Evolutionary conservation across 1,284 basidiomycete species (phyloP).

Genomic region (Porodaedalea pini): DNA sequence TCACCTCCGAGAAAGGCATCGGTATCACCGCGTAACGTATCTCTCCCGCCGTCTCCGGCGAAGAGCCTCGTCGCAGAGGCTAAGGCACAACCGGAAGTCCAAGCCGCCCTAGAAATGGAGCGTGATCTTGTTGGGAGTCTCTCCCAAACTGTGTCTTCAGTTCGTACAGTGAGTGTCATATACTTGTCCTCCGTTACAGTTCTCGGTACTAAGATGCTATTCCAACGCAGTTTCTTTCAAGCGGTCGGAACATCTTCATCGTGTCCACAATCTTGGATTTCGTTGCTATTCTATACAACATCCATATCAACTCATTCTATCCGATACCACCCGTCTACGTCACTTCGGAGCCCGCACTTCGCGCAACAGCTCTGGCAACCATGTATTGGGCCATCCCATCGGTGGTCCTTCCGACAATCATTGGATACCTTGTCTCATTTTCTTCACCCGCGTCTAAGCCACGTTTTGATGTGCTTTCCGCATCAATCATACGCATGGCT

Average conservation of each 20-base stretch:
- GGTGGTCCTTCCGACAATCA: slow-evolving; percentile 48
- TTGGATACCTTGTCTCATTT: slow-evolving; percentile 59
- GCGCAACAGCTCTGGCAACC: slow-evolving; percentile 47
- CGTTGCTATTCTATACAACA: slow-evolving; percentile 21
- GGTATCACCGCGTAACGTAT: slow-evolving; percentile 37
- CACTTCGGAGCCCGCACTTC: slow-evolving; percentile 42
- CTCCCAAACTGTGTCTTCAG: background rate
- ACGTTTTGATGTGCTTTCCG: slow-evolving; percentile 56
- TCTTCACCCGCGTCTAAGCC: slow-evolving; percentile 23
- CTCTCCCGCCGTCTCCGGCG: slow-evolving; percentile 34
- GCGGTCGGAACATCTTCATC: slow-evolving; percentile 18
- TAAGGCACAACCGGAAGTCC: slow-evolving; percentile 12
- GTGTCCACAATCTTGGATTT: slow-evolving; percentile 18
- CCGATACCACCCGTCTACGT: slow-evolving; percentile 43
- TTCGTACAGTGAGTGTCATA: slow-evolving; percentile 10
- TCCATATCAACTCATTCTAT: slow-evolving; percentile 27
- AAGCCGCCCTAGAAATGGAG: slow-evolving; percentile 6
- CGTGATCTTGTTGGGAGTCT: background rate
- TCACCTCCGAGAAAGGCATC: background rate
- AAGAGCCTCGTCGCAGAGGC: slow-evolving; percentile 14
- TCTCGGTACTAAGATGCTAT: background rate
- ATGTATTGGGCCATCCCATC: slow-evolving; percentile 51
- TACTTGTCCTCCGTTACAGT: background rate
- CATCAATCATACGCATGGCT: slow-evolving; percentile 56
- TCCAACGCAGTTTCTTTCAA: slow-evolving; percentile 15